Percentiles rank a stretch among this genome's conserved stretches.
Evolutionary conservation across 2,329 filamentous ascomycete genomes (phyloP).

Genomic region (Stachybotrys elegans): DNA sequence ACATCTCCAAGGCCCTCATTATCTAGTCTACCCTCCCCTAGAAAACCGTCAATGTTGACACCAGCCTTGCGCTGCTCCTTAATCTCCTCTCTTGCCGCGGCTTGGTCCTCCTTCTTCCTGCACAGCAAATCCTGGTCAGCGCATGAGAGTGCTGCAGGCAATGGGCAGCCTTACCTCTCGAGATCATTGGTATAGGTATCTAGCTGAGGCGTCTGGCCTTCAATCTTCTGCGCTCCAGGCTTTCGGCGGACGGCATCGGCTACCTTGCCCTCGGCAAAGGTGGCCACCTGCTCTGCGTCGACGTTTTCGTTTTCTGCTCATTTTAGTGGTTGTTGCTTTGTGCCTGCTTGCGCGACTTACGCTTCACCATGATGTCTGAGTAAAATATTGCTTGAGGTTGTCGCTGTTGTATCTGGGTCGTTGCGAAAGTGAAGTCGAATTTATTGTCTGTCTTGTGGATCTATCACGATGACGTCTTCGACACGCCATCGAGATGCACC

Average conservation of each 20-base stretch:
- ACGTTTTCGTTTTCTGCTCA: conserved; percentile 18
- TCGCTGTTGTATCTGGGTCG: too few species aligned
- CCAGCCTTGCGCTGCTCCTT: conserved; percentile 13
- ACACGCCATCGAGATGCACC: too few species aligned
- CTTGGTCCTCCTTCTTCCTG: conserved; percentile 16
- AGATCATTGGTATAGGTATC: conserved; percentile 14
- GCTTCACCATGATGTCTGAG: too few species aligned
- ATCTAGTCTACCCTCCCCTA: conserved; percentile 1
- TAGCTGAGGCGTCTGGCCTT: conserved; percentile 12
- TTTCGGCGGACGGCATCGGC: conserved; percentile 13
- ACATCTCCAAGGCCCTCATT: conserved; percentile 1
- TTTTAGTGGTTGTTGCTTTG: too few species aligned
- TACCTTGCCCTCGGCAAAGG: conserved; percentile 15
- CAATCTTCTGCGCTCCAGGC: conserved; percentile 11
- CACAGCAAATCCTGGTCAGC: background rate
- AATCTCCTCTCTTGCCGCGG: conserved; percentile 12
- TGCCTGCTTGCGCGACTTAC: too few species aligned
- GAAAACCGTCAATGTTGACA: conserved; percentile 13
- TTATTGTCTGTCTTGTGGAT: too few species aligned
- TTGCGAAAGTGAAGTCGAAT: too few species aligned
- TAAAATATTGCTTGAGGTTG: too few species aligned
- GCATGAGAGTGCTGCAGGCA: background rate
- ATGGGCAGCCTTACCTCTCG: conserved; percentile 7
- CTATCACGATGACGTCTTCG: too few species aligned
- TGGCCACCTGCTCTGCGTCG: conserved; percentile 14